Percentiles rank a stretch among this genome's conserved stretches.
Evolutionary conservation across 169 alveolate species (phyloP).

Genomic region (Eimeria acervulina): DNA sequence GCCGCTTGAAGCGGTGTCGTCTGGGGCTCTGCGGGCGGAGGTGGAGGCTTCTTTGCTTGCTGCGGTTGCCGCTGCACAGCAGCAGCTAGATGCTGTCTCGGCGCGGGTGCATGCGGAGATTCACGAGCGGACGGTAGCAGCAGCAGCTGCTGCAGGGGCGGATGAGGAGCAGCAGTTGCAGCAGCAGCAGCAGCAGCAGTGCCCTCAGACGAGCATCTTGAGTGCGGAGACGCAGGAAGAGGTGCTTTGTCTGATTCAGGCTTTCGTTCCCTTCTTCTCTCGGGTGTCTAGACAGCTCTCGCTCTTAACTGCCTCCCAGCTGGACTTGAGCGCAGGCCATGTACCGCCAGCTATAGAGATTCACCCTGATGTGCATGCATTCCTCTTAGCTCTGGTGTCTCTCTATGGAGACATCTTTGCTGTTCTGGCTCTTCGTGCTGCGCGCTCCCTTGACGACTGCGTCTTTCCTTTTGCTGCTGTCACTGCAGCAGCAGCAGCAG

Average conservation of each 20-base stretch:
- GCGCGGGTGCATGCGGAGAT: constrained; percentile 64
- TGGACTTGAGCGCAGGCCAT: constrained; percentile 46
- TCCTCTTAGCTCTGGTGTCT: constrained; percentile 50
- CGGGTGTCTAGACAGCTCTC: constrained; percentile 75
- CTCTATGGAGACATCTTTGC: constrained; percentile 78
- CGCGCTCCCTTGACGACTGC: constrained; percentile 75
- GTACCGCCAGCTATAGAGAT: constrained; percentile 10
- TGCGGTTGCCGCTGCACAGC: constrained; percentile 68
- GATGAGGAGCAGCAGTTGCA: constrained; percentile 22
- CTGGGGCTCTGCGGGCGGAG: constrained; percentile 39
- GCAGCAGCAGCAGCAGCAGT: constrained; percentile 60
- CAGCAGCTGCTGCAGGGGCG: constrained; percentile 46
- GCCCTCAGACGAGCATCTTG: constrained; percentile 16
- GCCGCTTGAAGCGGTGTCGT: constrained; percentile 10
- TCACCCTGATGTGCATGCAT: constrained; percentile 37
- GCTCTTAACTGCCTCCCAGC: constrained; percentile 47
- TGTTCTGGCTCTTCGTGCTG: constrained; percentile 69
- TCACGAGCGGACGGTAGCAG: constrained; percentile 36
- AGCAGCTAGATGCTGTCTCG: neutral
- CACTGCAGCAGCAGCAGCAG: constrained; percentile 68
- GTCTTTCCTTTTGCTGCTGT: constrained; percentile 61
- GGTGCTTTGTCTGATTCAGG: constrained; percentile 54
- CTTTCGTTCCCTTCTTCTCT: constrained; percentile 75
- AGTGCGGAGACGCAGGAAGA: constrained; percentile 71
- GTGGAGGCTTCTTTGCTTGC: constrained; percentile 60